Percentiles rank a stretch among this genome's conserved stretches.
Evolutionary conservation across 441 rosid genomes (phyloP).

Genomic region (Gossypium schwendimanii): DNA sequence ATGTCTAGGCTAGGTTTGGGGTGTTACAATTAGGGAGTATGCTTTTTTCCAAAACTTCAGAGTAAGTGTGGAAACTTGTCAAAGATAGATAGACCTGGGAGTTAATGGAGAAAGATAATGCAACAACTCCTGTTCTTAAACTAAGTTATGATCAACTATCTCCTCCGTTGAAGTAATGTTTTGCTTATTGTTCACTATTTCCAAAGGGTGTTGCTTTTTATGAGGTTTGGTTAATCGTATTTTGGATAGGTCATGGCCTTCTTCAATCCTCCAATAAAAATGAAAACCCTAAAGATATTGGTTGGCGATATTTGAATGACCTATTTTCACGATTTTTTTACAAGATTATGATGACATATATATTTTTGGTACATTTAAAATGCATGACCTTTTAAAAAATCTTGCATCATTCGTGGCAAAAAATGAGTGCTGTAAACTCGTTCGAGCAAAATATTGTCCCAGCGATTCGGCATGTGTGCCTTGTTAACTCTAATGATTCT

Average conservation of each 20-base stretch:
- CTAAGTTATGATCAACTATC: neutral
- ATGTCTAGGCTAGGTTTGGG: too few relatives aligned
- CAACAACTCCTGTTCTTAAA: slow-evolving; percentile 4
- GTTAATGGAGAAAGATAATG: neutral
- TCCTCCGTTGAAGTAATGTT: neutral
- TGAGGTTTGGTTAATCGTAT: too few relatives aligned
- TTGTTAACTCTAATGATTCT: neutral
- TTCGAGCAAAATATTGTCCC: neutral
- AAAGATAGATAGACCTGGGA: neutral
- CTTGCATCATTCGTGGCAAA: neutral
- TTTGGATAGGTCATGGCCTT: too few relatives aligned
- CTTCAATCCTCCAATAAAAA: neutral
- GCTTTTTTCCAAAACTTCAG: neutral
- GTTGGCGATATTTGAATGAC: neutral
- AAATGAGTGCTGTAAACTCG: neutral
- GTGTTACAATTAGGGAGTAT: neutral
- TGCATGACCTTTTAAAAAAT: neutral
- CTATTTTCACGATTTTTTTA: neutral
- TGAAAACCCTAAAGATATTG: neutral
- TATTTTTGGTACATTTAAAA: neutral
- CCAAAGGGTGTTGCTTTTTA: neutral
- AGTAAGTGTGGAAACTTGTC: neutral
- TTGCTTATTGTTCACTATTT: neutral
- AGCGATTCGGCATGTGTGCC: neutral
- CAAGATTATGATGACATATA: neutral